Evolutionary conservation across 2,329 filamentous ascomycete genomes (phyloP), one percentile per base, ranked within the genome.

Genomic region (Trichoderma afroharzianum): DNA sequence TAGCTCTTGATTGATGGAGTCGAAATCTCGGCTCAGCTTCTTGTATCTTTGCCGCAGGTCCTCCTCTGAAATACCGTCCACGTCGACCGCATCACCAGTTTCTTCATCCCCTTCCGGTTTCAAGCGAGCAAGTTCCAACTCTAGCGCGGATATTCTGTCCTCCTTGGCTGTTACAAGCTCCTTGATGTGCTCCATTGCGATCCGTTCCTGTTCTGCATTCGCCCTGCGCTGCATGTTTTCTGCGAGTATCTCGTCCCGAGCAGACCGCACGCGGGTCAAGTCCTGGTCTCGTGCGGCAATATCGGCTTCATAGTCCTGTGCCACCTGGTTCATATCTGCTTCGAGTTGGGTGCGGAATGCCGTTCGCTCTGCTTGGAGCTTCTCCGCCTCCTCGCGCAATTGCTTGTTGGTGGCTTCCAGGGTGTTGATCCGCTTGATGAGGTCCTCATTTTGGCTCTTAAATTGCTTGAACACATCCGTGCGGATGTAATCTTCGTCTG

Each of bases 381-480:
- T 97, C 77, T 95, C 91, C 6, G 93, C 91, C 77, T 97, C 94
- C 79, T 97, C 92, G 43, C 92, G 90, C 33, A 98, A 81, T 75
- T 94, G 91, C 72, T 92, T 91, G 80, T 98, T 98, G 14, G 91
- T 92, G 4, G 94, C 94, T 81, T 98, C 95, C 15, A 98, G 83
- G 76, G 95, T 91, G 80, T 99, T 99, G 77, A 97, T 91, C 47
- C 94, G 91, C 80, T 93, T 95, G 76, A 98, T 94, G 9, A 97
- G 88, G 76, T 98, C 95, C 78, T 98, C 96, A 76, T 97, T 93
- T 77, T 98, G 94, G 28, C 88, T 88, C 82, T 95, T 97, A 78
- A 98, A 88, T 73, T 93, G 90, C 82, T 97, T 98, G 87, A 97
- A 99, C 3, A 97, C 87, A 76, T 98, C 94, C 5, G 94, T 97